A percentile compares a stretch with the other conserved stretches of the same genome.
Evolutionary conservation across 441 rosid genomes (phyloP).

Genomic region (Adansonia rubrostipa): DNA sequence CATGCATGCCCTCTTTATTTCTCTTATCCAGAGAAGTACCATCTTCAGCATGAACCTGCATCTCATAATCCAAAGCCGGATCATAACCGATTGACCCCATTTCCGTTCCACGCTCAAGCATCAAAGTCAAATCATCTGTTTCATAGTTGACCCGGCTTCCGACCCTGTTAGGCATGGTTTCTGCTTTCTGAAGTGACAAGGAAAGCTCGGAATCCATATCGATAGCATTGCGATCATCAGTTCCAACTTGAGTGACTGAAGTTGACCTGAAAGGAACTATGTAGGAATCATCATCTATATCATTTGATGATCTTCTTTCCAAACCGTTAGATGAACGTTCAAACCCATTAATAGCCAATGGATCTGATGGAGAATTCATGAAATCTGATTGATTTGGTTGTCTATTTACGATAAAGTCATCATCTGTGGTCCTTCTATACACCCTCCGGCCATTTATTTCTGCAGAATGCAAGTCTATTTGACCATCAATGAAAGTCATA

Average conservation of each 20-base stretch:
- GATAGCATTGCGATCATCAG: constrained; percentile 51
- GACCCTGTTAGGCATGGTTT: constrained; percentile 41
- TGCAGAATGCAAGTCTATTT: constrained; percentile 43
- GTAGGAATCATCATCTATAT: constrained; percentile 77
- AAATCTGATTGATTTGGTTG: constrained; percentile 45
- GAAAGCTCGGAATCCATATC: constrained; percentile 71
- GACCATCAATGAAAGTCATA: constrained; percentile 42
- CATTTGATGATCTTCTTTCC: constrained; percentile 51
- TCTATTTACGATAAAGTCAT: constrained; percentile 59
- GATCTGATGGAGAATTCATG: constrained; percentile 47
- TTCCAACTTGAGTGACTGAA: constrained; percentile 48
- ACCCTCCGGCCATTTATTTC: constrained; percentile 51
- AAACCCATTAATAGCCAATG: constrained; percentile 54
- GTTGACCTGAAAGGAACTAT: constrained; percentile 63
- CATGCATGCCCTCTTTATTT: constrained; percentile 48
- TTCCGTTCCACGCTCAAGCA: constrained; percentile 74
- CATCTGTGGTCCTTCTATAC: constrained; percentile 50
- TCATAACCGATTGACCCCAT: constrained; percentile 66
- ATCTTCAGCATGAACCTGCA: constrained; percentile 47
- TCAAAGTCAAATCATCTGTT: constrained; percentile 77
- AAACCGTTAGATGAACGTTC: constrained; percentile 51
- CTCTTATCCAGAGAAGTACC: constrained; percentile 45
- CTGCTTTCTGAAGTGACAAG: constrained; percentile 45
- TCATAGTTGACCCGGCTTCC: constrained; percentile 59
- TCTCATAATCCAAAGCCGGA: constrained; percentile 79